Evolutionary conservation across 176 grass and related monocot genomes (phyloP).

Genomic region (Dactylis glomerata): DNA sequence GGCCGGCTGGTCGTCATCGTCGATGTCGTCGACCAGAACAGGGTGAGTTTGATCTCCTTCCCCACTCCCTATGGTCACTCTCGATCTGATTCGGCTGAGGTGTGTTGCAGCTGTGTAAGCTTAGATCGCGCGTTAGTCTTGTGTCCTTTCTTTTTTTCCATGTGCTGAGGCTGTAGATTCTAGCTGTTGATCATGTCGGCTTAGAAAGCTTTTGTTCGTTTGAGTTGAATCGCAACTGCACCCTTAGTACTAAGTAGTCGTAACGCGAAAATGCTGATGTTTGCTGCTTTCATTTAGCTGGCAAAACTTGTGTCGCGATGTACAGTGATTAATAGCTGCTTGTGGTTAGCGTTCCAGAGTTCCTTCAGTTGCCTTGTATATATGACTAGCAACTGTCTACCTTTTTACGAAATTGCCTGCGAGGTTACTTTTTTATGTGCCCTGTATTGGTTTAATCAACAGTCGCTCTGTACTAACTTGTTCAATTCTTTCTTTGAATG

Average conservation of each 20-base stretch:
- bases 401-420: too few species aligned
- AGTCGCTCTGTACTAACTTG: background rate
- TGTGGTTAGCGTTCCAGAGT: background rate
- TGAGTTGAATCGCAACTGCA: background rate
- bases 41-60: constrained; percentile 35
- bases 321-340: background rate
- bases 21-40: constrained; percentile 78
- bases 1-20: constrained; percentile 87
- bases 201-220: background rate
- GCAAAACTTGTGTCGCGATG: background rate
- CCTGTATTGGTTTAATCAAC: background rate
- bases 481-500: background rate
- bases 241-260: background rate
- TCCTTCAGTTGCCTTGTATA: background rate
- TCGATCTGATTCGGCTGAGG: background rate
- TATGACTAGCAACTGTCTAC: background rate
- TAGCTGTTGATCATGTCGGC: too few species aligned
- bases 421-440: background rate
- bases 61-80: background rate
- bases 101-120: background rate
- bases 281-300: background rate
- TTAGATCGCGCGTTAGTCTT: background rate
- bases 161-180: background rate
- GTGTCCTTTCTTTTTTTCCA: too few species aligned
- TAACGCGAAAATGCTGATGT: background rate